phyloP scores from a whole-genome alignment of 2,329 filamentous ascomycete genomes.

The Alternaria hordeiaustralica region DNA sequence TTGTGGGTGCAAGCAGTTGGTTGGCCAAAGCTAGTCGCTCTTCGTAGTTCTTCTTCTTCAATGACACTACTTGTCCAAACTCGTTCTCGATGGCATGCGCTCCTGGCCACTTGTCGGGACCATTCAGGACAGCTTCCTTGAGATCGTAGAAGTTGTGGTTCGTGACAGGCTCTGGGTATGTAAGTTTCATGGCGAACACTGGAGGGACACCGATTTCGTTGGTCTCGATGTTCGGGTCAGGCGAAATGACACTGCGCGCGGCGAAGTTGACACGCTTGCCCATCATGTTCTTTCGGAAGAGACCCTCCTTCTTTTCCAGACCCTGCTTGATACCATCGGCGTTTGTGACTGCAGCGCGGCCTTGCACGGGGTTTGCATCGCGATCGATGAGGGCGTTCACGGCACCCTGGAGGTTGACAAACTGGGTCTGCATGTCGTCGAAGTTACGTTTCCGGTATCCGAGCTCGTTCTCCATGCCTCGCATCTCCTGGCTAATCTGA shows the following conservation, averaged over 20 bases:
- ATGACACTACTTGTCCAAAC: slow-evolving; percentile 85
- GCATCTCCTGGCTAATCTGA: slow-evolving; percentile 74
- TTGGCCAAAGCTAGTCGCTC: slow-evolving; percentile 91
- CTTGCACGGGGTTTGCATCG: slow-evolving; percentile 82
- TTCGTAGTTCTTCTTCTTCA: slow-evolving; percentile 85
- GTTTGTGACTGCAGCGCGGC: slow-evolving; percentile 75
- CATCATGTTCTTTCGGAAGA: slow-evolving; percentile 99
- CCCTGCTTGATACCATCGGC: slow-evolving; percentile 98
- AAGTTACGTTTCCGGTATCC: slow-evolving; percentile 65
- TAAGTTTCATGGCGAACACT: slow-evolving; percentile 96
- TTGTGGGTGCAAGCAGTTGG: slow-evolving; percentile 86
- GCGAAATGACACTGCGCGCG: slow-evolving; percentile 95
- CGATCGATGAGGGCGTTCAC: slow-evolving; percentile 94
- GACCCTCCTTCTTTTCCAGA: slow-evolving; percentile 96
- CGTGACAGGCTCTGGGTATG: slow-evolving; percentile 96
- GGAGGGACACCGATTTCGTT: slow-evolving; percentile 98
- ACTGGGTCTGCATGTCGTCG: slow-evolving; percentile 79
- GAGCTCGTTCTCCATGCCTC: slow-evolving; percentile 51
- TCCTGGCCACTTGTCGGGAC: slow-evolving; percentile 90
- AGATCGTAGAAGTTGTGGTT: slow-evolving; percentile 96
- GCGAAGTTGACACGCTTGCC: slow-evolving; percentile 99
- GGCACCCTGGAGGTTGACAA: slow-evolving; percentile 82
- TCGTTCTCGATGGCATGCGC: slow-evolving; percentile 95
- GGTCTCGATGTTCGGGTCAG: slow-evolving; percentile 97
- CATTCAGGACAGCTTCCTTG: slow-evolving; percentile 95